Base-by-base conservation (phyloP, 2,329 filamentous ascomycete genomes). In the Colletotrichum agaves region DNA sequence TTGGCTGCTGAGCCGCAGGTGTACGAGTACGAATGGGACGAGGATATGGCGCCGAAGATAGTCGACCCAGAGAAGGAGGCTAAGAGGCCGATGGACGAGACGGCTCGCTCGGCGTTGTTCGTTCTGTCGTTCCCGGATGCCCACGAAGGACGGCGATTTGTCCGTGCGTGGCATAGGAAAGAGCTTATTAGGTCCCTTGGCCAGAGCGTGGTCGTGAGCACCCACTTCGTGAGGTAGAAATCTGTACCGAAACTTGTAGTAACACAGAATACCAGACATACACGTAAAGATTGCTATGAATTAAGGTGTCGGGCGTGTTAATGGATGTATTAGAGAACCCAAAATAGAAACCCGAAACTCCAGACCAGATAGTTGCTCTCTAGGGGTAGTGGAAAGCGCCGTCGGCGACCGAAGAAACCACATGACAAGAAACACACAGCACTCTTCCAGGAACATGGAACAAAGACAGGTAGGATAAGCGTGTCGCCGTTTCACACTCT, bases 311-410 rank as follows among this genome's bases (percentile, higher is more conserved):
- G 13, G 19, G 12, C 31, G 37, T 49, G n/a, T 10, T 33, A 60
- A 67, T 68, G 41, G 52, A 63, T 76, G 76, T 81, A 83, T 82
- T 82, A 82, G 75, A 78, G 47, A 49, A 49, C 77, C 80, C 73
- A 74, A 75, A 77, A 76, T 73, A 79, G n/a, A 65, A 82, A 76
- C 72, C 78, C 80, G 78, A 77, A 83, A 84, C 82, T 84, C 82
- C 82, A 75, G 75, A 80, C 80, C 81, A 75, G 74, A 77, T 78
- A 80, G 78, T 78, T 79, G 77, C 78, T 81, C 78, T 79, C 76
- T 78, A 67, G 41, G 41, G 55, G 57, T 64, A 41, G 66, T 71
- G 75, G 55, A 47, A 58, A 49, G 62, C 57, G 62, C 61, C 56
- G 44, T 61, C 62, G 55, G 66, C 56, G 61, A 67, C 55, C 10